Evolutionary conservation across 2,329 filamentous ascomycete genomes (phyloP), one percentile per base, ranked within the genome.

Genomic region (Cadophora malorum): DNA sequence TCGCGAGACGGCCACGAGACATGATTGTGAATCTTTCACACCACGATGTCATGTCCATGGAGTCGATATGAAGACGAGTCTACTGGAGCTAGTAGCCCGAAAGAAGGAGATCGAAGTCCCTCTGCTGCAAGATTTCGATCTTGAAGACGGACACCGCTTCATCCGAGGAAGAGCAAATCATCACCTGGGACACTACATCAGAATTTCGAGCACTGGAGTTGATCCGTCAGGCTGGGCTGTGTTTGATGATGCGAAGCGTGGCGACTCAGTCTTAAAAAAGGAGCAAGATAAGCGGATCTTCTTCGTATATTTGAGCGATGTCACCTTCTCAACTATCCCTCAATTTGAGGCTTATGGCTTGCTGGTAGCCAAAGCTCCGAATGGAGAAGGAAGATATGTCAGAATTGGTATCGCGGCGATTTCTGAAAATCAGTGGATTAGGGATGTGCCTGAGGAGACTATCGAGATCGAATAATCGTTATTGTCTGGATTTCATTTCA

Each of bases 271-370:
- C 8, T 41, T 59, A 4, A 21, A 41, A 8, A 16, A 14, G 8
- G 8, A 31, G 12, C 19, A 35, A 38, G 31, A 41, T 21, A 28
- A 59, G 16, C 31, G 19, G 3, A 21, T 59, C 14, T 59, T 21
- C 55, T 59, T 59, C 31, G 31, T 59, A 21, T 41, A 35, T 7
- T 31, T 59, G 55, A 41, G 31, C 12, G 55, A 35, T 59, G 55
- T 21, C 9, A 10, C 10, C 8, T 59, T 59, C 10, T 35, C 31
- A 6, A 25, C 55, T 14, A 10, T 19, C 14, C 55, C 55, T 14
- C 28, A 38, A 4, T 38, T 21, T 21, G 55, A 59, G 28, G 31
- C 35, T 3, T 59, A 59, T 19, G 55, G 55, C 14, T 21, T 59
- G 10, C 16, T 59, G 12, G 6, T 59, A 12, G 21, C 19, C 23